These are phyloP conservation scores for Colletotrichum chrysophilum DNA, from an alignment of 2,329 filamentous ascomycete species.

Conservation along the genomic window DNA sequence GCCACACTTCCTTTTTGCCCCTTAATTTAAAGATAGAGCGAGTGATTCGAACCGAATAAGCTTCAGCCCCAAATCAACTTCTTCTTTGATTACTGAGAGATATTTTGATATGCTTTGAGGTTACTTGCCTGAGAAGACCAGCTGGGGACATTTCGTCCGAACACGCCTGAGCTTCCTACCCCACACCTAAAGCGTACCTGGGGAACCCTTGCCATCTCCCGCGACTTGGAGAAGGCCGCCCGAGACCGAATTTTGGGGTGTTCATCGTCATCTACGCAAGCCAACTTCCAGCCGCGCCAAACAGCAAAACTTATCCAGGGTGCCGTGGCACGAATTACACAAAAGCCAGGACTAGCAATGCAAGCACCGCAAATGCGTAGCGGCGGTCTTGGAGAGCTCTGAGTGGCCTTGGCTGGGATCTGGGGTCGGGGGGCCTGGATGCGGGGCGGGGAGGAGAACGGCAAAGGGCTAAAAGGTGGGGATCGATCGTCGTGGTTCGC, in stretches of 20 bases:
- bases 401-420: slow-evolving; percentile 1
- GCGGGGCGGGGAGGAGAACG: background rate
- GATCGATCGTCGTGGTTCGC: slow-evolving; percentile 14
- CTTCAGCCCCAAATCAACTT: background rate
- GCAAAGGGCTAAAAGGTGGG: background rate
- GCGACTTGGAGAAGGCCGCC: background rate
- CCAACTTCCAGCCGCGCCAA: background rate
- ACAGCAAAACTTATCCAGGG: background rate
- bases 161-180: background rate
- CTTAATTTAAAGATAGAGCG: background rate
- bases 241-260: background rate
- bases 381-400: slow-evolving; percentile 3
- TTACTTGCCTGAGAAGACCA: background rate
- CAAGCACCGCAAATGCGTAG: background rate
- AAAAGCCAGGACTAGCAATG: background rate
- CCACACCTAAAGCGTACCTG: background rate
- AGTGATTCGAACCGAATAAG: background rate
- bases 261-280: background rate
- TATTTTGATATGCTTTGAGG: background rate
- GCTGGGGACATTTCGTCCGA: background rate
- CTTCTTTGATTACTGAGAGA: background rate
- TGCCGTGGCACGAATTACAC: background rate
- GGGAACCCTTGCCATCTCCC: background rate
- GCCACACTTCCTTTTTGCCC: background rate
- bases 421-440: background rate